phyloP scores from a whole-genome alignment of 345 rosid species.

The Salix purpurea region DNA sequence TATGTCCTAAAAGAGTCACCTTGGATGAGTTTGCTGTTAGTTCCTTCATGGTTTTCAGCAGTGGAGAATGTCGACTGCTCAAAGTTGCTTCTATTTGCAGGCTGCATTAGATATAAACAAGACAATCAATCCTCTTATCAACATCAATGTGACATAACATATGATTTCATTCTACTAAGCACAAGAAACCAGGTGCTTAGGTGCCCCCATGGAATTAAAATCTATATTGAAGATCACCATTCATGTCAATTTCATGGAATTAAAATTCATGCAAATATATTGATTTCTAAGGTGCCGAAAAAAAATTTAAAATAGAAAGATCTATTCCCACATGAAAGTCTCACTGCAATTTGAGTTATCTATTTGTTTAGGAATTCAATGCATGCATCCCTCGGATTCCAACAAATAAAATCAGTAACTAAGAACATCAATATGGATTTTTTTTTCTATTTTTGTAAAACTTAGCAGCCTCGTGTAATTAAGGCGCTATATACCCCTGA shows the following conservation, averaged over 20 bases:
- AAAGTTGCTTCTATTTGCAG: background rate
- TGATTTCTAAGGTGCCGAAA: background rate
- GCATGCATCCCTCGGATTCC: background rate
- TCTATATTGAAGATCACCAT: background rate
- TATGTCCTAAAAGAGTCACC: background rate
- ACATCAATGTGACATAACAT: background rate
- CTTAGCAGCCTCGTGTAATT: too few relatives aligned
- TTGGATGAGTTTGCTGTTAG: background rate
- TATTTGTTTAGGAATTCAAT: background rate
- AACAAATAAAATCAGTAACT: background rate
- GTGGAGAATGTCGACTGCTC: background rate
- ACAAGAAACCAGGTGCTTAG: background rate
- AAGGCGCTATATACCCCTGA: too few relatives aligned
- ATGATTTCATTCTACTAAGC: background rate
- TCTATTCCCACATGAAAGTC: background rate
- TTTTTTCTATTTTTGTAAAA: too few relatives aligned
- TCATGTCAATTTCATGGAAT: background rate
- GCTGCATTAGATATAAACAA: background rate
- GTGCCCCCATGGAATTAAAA: background rate
- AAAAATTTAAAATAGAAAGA: background rate
- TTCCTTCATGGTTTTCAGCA: background rate
- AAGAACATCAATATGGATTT: too few relatives aligned
- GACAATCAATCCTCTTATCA: background rate
- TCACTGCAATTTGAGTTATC: background rate
- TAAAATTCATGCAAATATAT: background rate